phyloP scores from a whole-genome alignment of 768 basidiomycete species.

The Leccinum arenicola region DNA sequence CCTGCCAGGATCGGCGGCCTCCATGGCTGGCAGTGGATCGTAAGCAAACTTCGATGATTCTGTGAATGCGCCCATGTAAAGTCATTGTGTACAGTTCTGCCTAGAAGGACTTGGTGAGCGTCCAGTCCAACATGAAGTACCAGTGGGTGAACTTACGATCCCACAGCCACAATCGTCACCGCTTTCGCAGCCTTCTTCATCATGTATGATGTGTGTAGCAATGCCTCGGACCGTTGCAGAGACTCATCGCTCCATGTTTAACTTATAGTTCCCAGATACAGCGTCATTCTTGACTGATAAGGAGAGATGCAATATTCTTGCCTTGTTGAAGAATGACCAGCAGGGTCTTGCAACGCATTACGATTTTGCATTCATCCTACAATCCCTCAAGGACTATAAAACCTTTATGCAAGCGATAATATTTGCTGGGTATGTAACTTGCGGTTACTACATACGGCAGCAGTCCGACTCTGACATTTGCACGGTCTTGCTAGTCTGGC shows the following conservation, averaged over 20 bases:
- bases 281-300: slow-evolving; percentile 49
- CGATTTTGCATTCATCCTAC: slow-evolving; percentile 44
- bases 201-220: slow-evolving; percentile 46
- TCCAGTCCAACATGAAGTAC: not conserved
- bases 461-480: slow-evolving; percentile 1
- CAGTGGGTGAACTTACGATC: not conserved
- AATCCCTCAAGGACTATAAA: slow-evolving; percentile 48
- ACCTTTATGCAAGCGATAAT: slow-evolving; percentile 34
- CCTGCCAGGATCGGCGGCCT: slow-evolving; percentile 26
- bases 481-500: slow-evolving; percentile 32
- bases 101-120: slow-evolving; percentile 28
- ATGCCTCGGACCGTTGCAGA: slow-evolving; percentile 1
- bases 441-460: not conserved
- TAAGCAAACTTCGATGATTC: slow-evolving; percentile 16
- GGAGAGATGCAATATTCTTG: slow-evolving; percentile 40
- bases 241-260: not conserved
- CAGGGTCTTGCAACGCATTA: slow-evolving; percentile 46
- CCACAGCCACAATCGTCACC: slow-evolving; percentile 21
- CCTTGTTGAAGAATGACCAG: slow-evolving; percentile 40
- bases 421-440: slow-evolving; percentile 38
- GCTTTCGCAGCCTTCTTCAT: slow-evolving; percentile 41
- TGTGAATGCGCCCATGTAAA: slow-evolving; percentile 4
- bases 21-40: slow-evolving; percentile 40
- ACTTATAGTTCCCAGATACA: slow-evolving; percentile 51
- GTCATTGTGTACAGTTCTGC: slow-evolving; percentile 24